These are phyloP conservation scores for Linnemannia elongata DNA, from an alignment of 192 early-diverging fungal species.

Conservation along the genomic window DNA sequence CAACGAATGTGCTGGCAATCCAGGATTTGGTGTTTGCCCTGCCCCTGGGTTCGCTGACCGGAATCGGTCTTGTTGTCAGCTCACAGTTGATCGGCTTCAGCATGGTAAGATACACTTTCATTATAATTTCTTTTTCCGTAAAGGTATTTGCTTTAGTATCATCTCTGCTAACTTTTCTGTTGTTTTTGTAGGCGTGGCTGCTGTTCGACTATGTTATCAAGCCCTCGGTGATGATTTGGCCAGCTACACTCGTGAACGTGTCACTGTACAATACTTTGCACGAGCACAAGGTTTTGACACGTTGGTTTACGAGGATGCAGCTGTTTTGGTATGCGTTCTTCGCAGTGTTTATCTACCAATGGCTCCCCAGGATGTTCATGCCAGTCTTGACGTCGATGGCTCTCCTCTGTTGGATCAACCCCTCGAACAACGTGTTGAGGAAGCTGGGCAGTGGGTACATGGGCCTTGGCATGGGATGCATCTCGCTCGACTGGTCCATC, in stretches of 20 bases:
- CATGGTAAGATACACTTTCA: conserved; percentile 22
- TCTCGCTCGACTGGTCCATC: conserved; percentile 80
- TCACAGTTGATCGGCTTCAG: conserved; percentile 52
- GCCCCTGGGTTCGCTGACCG: conserved; percentile 28
- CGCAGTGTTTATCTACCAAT: conserved; percentile 67
- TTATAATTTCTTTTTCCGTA: background rate
- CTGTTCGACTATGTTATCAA: conserved; percentile 81
- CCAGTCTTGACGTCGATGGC: conserved; percentile 53
- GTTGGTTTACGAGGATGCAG: conserved; percentile 52
- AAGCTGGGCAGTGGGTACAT: conserved; percentile 61
- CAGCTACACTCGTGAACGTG: conserved; percentile 74
- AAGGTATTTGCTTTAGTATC: background rate
- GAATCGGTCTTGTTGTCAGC: conserved; percentile 38
- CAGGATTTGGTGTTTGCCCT: conserved; percentile 32
- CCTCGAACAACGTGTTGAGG: conserved; percentile 34
- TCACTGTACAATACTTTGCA: conserved; percentile 64
- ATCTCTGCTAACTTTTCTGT: background rate
- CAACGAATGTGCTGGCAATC: conserved; percentile 45
- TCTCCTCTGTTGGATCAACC: conserved; percentile 50
- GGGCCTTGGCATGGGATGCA: conserved; percentile 79
- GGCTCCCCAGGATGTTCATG: conserved; percentile 59
- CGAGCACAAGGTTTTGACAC: conserved; percentile 49
- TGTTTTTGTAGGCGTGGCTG: conserved; percentile 32
- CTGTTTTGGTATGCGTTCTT: conserved; percentile 65
- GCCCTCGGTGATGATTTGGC: conserved; percentile 91